phyloP scores from a whole-genome alignment of 2,329 filamentous ascomycete species.

The Chalaropsis ovoidea region DNA sequence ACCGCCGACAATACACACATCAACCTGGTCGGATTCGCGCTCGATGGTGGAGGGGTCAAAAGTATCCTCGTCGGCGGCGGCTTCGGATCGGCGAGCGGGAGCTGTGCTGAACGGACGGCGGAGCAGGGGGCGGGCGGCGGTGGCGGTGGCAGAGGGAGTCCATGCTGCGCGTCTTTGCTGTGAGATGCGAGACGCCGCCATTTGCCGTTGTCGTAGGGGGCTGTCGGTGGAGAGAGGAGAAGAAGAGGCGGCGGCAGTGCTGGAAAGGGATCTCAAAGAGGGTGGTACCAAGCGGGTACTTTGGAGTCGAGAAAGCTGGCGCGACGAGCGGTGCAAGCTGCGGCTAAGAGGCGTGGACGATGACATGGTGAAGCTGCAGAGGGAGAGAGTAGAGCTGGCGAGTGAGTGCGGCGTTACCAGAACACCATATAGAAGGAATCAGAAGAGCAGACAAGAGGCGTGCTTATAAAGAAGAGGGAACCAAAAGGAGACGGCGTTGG shows the following conservation, averaged over 20 bases:
- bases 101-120: constrained; percentile 20
- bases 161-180: constrained; percentile 25
- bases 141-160: constrained; percentile 25
- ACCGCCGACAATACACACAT: constrained; percentile 92
- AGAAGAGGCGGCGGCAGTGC: constrained; percentile 18
- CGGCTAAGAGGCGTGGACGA: constrained; percentile 34
- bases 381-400: not conserved
- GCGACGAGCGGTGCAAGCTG: constrained; percentile 35
- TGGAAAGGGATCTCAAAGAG: constrained; percentile 24
- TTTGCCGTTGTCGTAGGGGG: constrained; percentile 11
- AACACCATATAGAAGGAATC: not conserved
- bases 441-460: not conserved
- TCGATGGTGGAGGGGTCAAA: constrained; percentile 63
- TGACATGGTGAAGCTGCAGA: constrained; percentile 30
- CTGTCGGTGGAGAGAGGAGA: constrained; percentile 5
- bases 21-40: constrained; percentile 83
- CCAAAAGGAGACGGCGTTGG: not conserved
- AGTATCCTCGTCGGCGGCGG: constrained; percentile 33
- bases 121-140: constrained; percentile 13
- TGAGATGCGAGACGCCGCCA: not conserved
- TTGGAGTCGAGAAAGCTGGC: constrained; percentile 28
- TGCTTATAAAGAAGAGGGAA: not conserved
- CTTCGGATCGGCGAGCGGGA: constrained; percentile 29
- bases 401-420: not conserved
- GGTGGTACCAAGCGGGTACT: constrained; percentile 11